These are phyloP conservation scores for Coemansia sp. DNA, from an alignment of 192 early-diverging fungal genomes.

Conservation along the genomic window DNA sequence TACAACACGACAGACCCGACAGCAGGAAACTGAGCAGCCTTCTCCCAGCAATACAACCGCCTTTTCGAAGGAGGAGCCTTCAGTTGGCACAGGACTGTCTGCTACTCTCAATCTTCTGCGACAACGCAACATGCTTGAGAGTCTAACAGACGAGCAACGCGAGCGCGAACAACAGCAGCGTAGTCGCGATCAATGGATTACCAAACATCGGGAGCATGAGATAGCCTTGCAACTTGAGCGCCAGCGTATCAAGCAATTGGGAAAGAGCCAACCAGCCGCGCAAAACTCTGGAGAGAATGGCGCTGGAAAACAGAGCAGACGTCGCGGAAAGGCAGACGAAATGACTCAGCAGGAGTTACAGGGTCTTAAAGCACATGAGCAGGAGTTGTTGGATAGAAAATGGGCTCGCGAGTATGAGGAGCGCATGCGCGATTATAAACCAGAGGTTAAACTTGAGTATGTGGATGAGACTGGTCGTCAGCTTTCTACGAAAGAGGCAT, in stretches of 20 bases:
- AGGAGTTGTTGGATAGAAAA: conserved; percentile 58
- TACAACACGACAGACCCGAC: background rate
- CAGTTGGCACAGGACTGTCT: conserved; percentile 75
- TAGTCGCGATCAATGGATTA: conserved; percentile 62
- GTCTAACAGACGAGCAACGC: conserved; percentile 65
- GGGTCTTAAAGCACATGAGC: conserved; percentile 43
- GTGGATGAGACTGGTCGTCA: conserved; percentile 83
- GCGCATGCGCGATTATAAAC: conserved; percentile 87
- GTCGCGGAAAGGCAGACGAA: conserved; percentile 46
- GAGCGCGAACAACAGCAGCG: conserved; percentile 58
- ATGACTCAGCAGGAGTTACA: conserved; percentile 38
- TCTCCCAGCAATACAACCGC: background rate
- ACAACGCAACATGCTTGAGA: conserved; percentile 73
- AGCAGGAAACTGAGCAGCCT: background rate
- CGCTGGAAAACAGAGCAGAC: background rate
- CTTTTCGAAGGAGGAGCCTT: conserved; percentile 58
- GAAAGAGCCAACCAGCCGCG: conserved; percentile 10
- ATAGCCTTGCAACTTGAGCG: conserved; percentile 59
- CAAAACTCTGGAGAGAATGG: background rate
- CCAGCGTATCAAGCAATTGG: conserved; percentile 67
- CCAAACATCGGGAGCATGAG: conserved; percentile 67
- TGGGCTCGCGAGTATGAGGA: conserved; percentile 72
- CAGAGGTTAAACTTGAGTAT: conserved; percentile 87
- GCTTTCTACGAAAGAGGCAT: conserved; percentile 88
- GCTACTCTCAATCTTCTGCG: conserved; percentile 78